Conservation (phyloP, 73 alveolate species). For the Durusdinium trenchii region DNA sequence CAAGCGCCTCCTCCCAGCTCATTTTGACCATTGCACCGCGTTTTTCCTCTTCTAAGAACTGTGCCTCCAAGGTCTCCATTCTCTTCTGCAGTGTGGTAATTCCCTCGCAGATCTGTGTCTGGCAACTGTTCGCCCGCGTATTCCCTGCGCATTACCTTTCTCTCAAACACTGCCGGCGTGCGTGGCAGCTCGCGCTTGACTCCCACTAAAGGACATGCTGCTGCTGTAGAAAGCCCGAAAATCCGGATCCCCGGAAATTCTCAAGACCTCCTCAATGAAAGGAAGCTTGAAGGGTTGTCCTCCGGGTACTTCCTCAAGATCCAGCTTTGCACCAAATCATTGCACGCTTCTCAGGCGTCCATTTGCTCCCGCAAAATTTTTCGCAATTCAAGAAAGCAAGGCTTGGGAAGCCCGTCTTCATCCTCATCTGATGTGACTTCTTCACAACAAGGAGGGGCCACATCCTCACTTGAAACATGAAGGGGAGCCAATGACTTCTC, state of each 20-base stretch:
- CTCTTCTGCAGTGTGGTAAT: not conserved
- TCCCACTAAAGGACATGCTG: slow-evolving; percentile 1
- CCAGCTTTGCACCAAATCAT: not conserved
- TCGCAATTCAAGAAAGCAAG: not conserved
- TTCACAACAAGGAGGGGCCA: too few relatives aligned
- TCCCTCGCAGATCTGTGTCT: not conserved
- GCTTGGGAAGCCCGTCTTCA: not conserved
- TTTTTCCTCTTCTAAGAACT: not conserved
- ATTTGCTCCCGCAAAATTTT: not conserved
- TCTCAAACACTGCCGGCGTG: slow-evolving; percentile 5
- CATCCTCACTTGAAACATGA: too few relatives aligned
- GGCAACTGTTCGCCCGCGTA: not conserved
- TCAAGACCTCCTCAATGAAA: not conserved
- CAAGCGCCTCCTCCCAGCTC: not conserved
- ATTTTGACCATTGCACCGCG: not conserved
- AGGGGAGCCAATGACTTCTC: too few relatives aligned
- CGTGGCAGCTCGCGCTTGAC: slow-evolving; percentile 26
- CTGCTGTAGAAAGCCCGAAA: not conserved
- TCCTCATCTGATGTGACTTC: not conserved
- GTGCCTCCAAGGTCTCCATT: not conserved
- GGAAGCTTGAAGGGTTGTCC: slow-evolving; percentile 27
- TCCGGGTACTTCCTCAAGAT: not conserved
- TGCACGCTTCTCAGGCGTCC: not conserved
- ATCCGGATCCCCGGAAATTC: slow-evolving; percentile 51
- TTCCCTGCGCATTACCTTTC: not conserved